Conservation (phyloP, 2,329 filamentous ascomycete species). For the Botryosphaeria dothidea region DNA sequence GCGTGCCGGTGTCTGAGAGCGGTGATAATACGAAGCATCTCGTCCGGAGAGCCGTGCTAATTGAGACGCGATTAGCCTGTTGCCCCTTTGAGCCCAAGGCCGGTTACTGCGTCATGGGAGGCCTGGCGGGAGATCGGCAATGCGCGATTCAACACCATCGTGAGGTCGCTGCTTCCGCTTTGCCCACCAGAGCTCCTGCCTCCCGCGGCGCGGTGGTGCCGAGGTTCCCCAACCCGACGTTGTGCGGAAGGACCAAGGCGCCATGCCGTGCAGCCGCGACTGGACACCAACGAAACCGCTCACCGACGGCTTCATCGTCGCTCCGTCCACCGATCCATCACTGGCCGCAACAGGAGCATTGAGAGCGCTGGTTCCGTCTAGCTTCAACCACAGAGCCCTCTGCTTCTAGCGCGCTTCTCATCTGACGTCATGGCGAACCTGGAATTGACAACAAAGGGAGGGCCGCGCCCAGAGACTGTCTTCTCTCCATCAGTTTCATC, state of each 20-base stretch:
- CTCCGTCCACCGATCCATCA: background rate
- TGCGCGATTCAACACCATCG: background rate
- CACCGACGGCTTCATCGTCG: background rate
- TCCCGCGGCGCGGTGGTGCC: background rate
- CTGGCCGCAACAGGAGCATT: background rate
- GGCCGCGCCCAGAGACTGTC: background rate
- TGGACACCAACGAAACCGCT: background rate
- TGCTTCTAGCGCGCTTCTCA: background rate
- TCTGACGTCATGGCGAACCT: constrained; percentile 6
- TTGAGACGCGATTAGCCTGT: background rate
- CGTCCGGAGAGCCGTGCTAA: background rate
- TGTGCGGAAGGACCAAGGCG: background rate
- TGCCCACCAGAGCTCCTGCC: background rate
- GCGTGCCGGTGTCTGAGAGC: background rate
- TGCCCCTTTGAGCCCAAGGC: background rate
- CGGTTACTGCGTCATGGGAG: background rate
- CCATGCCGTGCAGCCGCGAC: background rate
- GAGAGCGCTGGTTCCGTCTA: background rate
- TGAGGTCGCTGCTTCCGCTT: background rate
- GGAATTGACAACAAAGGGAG: background rate
- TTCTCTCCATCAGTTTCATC: background rate
- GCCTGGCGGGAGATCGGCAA: background rate
- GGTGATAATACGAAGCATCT: background rate
- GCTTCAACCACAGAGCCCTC: background rate
- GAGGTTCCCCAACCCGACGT: background rate